These are phyloP conservation scores for Petasospora fabianii DNA, from an alignment of 1,139 yeast genomes.

Conservation along the genomic window DNA sequence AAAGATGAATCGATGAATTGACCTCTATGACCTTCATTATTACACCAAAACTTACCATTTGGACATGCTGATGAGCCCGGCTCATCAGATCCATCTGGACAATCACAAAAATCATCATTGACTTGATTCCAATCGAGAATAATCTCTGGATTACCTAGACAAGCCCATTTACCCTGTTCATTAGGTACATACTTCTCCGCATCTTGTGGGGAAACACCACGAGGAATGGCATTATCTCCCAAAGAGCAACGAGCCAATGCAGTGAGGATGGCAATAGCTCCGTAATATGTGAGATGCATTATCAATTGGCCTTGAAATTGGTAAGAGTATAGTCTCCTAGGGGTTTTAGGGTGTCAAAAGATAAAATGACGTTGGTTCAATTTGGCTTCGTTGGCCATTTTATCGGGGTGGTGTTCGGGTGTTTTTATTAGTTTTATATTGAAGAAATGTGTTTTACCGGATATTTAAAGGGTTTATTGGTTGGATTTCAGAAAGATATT, in stretches of 20 bases:
- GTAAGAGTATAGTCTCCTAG: too few relatives aligned
- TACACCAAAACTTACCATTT: constrained; percentile 64
- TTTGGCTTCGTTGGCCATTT: too few relatives aligned
- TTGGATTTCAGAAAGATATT: too few relatives aligned
- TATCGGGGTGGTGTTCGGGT: too few relatives aligned
- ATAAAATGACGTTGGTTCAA: too few relatives aligned
- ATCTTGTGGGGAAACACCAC: constrained; percentile 22
- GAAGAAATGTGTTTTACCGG: too few relatives aligned
- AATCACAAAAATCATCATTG: constrained; percentile 90
- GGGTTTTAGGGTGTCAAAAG: too few relatives aligned
- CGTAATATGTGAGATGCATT: constrained; percentile 1
- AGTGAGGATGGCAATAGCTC: constrained; percentile 1
- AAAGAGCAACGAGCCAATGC: neutral
- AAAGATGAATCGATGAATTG: constrained; percentile 55
- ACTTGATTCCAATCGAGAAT: constrained; percentile 56
- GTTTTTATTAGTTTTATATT: too few relatives aligned
- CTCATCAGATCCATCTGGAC: constrained; percentile 98
- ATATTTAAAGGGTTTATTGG: too few relatives aligned
- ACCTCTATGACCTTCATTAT: constrained; percentile 65
- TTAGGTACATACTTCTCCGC: constrained; percentile 52
- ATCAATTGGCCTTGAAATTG: too few relatives aligned
- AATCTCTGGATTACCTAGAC: constrained; percentile 64
- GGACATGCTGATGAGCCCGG: constrained; percentile 92
- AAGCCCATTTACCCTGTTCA: constrained; percentile 54
- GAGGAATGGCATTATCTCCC: constrained; percentile 1